These are phyloP conservation scores for Cucurbita maxima DNA, from an alignment of 306 rosid genomes.

Conservation along the genomic window DNA sequence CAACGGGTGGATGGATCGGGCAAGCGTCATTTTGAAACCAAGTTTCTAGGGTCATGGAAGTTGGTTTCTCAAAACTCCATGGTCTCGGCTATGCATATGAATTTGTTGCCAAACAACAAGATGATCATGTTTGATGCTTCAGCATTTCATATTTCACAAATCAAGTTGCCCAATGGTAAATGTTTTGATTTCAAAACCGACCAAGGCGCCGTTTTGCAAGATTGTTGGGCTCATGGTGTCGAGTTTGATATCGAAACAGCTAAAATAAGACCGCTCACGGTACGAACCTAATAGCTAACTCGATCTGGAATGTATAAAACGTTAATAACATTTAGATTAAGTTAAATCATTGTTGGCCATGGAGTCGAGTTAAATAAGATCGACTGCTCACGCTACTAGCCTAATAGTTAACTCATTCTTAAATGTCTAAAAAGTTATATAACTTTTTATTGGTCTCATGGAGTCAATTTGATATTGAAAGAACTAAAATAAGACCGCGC, in stretches of 20 bases:
- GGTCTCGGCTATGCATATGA: constrained; percentile 65
- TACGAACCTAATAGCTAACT: neutral
- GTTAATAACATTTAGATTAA: too few relatives aligned
- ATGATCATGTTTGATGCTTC: constrained; percentile 40
- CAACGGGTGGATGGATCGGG: neutral
- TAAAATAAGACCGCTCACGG: constrained; percentile 61
- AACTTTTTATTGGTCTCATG: constrained; percentile 43
- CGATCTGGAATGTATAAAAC: too few relatives aligned
- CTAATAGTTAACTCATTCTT: neutral
- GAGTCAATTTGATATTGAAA: constrained; percentile 30
- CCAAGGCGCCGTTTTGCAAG: neutral
- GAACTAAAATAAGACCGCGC: constrained; percentile 43
- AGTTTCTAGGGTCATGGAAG: constrained; percentile 30
- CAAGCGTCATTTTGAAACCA: neutral
- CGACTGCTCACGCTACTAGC: constrained; percentile 49
- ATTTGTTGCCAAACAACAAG: constrained; percentile 57
- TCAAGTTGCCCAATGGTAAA: constrained; percentile 23
- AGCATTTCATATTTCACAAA: constrained; percentile 31
- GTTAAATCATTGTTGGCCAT: constrained; percentile 50
- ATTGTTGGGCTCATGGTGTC: constrained; percentile 64
- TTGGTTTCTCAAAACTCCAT: constrained; percentile 21
- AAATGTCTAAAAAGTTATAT: too few relatives aligned
- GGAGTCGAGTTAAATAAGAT: constrained; percentile 42
- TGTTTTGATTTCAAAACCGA: constrained; percentile 31
- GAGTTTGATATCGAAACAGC: constrained; percentile 36